Base-by-base conservation (phyloP, 768 basidiomycete genomes). In the Pseudohyphozyma bogoriensis region DNA sequence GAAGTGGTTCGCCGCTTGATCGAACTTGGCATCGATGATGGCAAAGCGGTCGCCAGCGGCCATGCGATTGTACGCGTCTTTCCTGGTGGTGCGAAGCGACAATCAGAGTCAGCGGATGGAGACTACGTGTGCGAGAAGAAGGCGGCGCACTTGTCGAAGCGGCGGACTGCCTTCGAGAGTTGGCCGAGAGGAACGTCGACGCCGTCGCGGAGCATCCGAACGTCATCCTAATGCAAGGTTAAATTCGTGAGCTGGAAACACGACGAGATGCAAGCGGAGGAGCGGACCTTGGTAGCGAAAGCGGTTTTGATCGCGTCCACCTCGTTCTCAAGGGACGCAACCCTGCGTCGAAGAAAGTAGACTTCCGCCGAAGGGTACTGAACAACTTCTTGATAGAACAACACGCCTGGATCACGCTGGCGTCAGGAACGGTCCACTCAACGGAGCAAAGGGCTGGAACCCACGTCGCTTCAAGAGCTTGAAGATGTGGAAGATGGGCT, bases 311-410 rank as follows among this genome's bases (percentile, higher is more conserved):
- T 47, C 8, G 15, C 24, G 3, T 24, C 10, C n/a, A 67, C 40
- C 16, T 68, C 67, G 6, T 37, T n/a, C 46, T 73, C 70, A 33
- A 73, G 59, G 32, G 42, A 46, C 9, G 53, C 60, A 44, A 73
- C 50, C 1, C 62, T 51, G 15, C 44, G 39, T 7, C 51, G 32
- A 8, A 73, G 64, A 28, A 51, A 18, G 51, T 69, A 56, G 13
- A 69, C 66, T 39, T 68, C 65, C 10, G 56, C 44, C 35, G 65
- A 59, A 18, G 66, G 69, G 55, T 67, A 64, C 42, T 65, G 57
- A 2, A 70, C 68, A n/a, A 65, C 32, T 15, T 51, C 46, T 29
- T 71, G 67, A 31, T 71, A 62, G 51, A 62, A 70, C 49, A 58
- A 60, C 26, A 58, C 52, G 51, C 54, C 65, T 66, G 55, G 33